Evolutionary conservation across 306 rosid species (phyloP).

Genomic region (Cicer judaicum): DNA sequence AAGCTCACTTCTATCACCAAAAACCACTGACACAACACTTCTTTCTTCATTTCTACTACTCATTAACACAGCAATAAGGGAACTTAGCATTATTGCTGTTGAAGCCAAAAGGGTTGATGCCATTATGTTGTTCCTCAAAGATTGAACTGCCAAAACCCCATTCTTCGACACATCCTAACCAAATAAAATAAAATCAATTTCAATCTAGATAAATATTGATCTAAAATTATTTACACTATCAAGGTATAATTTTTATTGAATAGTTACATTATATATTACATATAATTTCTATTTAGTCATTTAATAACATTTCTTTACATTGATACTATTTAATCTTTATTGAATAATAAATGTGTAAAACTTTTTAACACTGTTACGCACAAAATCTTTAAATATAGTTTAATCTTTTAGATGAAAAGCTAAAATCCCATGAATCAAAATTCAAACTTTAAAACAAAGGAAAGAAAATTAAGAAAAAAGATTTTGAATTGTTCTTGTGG

Average conservation of each 20-base stretch:
- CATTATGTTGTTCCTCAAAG: constrained; percentile 88
- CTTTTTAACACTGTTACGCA: too few species aligned
- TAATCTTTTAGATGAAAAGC: too few species aligned
- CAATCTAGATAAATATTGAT: background rate
- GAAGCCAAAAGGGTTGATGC: constrained; percentile 93
- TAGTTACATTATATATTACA: too few species aligned
- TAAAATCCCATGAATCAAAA: background rate
- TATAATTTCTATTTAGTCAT: too few species aligned
- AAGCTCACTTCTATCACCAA: constrained; percentile 58
- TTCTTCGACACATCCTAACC: constrained; percentile 67
- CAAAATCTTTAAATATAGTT: too few species aligned
- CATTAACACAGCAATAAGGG: constrained; percentile 80
- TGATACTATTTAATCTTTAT: too few species aligned
- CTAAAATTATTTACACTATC: too few species aligned
- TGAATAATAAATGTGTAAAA: too few species aligned
- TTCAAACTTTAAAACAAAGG: background rate
- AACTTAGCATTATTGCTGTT: constrained; percentile 83
- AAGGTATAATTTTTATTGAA: too few species aligned
- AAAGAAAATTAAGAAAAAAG: background rate
- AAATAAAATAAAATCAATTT: background rate
- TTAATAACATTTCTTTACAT: too few species aligned
- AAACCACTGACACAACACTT: constrained; percentile 24
- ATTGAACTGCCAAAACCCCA: constrained; percentile 86
- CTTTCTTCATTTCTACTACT: constrained; percentile 36
- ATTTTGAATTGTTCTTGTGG: background rate